These are phyloP conservation scores for Malassezia cuniculi DNA, from an alignment of 1,284 basidiomycete species.

Conservation along the genomic window DNA sequence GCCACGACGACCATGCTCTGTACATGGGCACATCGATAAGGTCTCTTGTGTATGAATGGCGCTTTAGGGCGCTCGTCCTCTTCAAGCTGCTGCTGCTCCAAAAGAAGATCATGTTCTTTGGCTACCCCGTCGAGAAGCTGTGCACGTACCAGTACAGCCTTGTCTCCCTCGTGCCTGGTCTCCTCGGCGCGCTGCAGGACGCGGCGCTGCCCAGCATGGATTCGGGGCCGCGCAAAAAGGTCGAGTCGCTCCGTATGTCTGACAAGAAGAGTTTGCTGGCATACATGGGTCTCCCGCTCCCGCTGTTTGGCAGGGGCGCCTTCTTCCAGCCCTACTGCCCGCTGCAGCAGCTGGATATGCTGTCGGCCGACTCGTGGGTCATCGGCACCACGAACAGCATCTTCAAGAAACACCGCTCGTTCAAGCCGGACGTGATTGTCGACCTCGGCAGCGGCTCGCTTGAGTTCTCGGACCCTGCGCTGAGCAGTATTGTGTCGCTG, in stretches of 20 bases:
- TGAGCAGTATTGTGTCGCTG: conserved; percentile 65
- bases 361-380: conserved; percentile 69
- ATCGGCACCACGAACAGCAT: conserved; percentile 84
- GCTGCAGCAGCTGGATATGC: conserved; percentile 81
- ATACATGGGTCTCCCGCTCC: conserved; percentile 78
- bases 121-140: conserved; percentile 86
- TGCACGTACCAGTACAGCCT: conserved; percentile 97
- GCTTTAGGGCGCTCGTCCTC: conserved; percentile 81
- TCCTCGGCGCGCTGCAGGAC: conserved; percentile 77
- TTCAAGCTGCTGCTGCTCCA: conserved; percentile 89
- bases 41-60: conserved; percentile 83
- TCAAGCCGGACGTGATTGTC: conserved; percentile 67
- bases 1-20: conserved; percentile 40
- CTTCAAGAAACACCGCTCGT: conserved; percentile 80
- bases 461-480: conserved; percentile 54
- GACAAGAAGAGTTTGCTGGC: conserved; percentile 80
- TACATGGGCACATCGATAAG: conserved; percentile 87
- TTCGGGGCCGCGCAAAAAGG: conserved; percentile 12
- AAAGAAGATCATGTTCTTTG: conserved; percentile 80
- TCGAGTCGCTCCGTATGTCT: conserved; percentile 64
- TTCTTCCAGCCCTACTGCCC: conserved; percentile 98
- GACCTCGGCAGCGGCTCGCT: conserved; percentile 49
- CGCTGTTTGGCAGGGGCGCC: conserved; percentile 55
- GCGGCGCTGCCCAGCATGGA: conserved; percentile 61
- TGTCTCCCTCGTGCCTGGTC: conserved; percentile 49